Conservation (phyloP, 2,329 filamentous ascomycete species). For the Sporothrix protearum region DNA sequence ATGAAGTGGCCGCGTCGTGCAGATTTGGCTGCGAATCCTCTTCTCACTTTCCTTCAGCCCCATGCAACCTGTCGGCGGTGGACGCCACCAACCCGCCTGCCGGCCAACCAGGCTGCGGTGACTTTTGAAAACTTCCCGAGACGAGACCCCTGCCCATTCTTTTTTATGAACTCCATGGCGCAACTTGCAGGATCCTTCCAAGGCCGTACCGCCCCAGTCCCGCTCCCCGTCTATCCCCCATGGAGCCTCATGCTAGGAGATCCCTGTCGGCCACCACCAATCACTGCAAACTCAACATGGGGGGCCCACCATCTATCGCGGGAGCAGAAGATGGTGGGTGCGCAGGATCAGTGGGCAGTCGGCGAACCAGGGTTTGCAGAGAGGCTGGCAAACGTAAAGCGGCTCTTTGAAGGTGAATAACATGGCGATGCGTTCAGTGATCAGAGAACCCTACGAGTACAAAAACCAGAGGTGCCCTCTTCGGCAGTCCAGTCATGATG, state of each 20-base stretch:
- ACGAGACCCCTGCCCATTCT: neutral
- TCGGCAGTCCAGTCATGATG: neutral
- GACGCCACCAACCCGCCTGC: neutral
- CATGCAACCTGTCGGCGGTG: neutral
- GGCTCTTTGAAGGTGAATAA: neutral
- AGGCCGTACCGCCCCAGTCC: neutral
- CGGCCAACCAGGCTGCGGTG: neutral
- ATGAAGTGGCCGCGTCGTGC: slow-evolving; percentile 11
- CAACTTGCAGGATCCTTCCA: neutral
- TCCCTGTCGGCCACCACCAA: neutral
- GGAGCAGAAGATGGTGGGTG: neutral
- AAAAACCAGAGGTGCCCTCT: neutral
- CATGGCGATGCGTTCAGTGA: neutral
- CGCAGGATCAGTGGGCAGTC: neutral
- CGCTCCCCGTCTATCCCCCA: neutral
- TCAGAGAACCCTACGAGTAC: neutral
- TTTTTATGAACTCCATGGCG: neutral
- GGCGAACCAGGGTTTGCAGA: neutral
- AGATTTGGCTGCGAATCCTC: slow-evolving; percentile 4
- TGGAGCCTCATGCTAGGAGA: neutral
- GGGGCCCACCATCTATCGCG: neutral
- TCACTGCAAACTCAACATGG: slow-evolving; percentile 8
- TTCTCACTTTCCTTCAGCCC: neutral
- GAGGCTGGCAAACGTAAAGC: neutral
- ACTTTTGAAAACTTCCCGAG: neutral